phyloP scores from a whole-genome alignment of 768 basidiomycete species.

The Ephemerocybe angulata region DNA sequence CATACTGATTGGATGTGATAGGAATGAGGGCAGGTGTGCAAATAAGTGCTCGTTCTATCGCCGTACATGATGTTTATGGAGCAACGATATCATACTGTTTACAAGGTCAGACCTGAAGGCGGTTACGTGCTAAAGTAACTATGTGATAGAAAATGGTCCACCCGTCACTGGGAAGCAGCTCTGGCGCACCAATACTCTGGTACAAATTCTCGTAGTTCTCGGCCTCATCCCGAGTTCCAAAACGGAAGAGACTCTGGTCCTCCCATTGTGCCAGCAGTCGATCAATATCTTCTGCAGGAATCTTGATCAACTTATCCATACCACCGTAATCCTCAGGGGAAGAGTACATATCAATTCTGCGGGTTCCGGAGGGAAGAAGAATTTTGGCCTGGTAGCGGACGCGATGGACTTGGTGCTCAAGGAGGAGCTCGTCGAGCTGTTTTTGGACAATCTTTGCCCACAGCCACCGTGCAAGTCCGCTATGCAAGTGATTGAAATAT shows the following conservation, averaged over 20 bases:
- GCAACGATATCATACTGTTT: no score
- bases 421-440: slow-evolving; percentile 13
- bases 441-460: slow-evolving; percentile 22
- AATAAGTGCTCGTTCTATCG: no score
- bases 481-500: slow-evolving; percentile 8
- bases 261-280: slow-evolving; percentile 8
- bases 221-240: slow-evolving; percentile 5
- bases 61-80: no score
- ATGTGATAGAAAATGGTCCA: slow-evolving; percentile 1
- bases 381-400: slow-evolving; percentile 19
- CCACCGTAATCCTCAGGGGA: slow-evolving; percentile 16
- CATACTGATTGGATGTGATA: no score
- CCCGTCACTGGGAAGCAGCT: slow-evolving; percentile 3
- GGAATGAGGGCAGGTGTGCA: no score
- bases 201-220: slow-evolving; percentile 3
- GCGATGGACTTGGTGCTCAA: slow-evolving; percentile 15
- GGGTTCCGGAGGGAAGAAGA: slow-evolving; percentile 20
- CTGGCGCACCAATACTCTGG: slow-evolving; percentile 3
- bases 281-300: slow-evolving; percentile 10
- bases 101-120: neutral
- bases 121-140: neutral
- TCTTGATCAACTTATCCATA: slow-evolving; percentile 13
- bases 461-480: slow-evolving; percentile 20
- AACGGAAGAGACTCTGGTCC: slow-evolving; percentile 7
- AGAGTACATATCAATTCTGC: slow-evolving; percentile 20